phyloP scores from a whole-genome alignment of 2,329 filamentous ascomycete species.

The Cryphonectria nitschkei region DNA sequence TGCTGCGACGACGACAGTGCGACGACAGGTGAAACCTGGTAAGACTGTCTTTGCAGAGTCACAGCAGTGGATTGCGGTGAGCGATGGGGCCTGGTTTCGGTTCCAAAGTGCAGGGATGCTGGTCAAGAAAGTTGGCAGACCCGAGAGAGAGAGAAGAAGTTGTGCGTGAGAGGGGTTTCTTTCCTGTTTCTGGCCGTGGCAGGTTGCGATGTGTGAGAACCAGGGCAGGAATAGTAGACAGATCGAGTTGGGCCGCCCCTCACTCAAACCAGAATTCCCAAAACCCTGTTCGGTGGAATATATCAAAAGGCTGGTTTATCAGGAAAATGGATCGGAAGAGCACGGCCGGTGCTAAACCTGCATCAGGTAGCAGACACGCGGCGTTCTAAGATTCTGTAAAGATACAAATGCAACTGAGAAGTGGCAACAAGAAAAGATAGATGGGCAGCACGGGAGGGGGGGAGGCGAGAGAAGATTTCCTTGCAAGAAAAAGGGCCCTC shows the following conservation, averaged over 20 bases:
- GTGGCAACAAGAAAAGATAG: not conserved
- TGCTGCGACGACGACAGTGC: not conserved
- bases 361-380: not conserved
- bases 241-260: not conserved
- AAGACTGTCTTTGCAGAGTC: not conserved
- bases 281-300: not conserved
- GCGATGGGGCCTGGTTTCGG: not conserved
- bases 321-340: not conserved
- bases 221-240: not conserved
- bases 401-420: not conserved
- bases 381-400: not conserved
- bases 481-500: not conserved
- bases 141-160: not conserved
- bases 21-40: slow-evolving; percentile 4
- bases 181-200: not conserved
- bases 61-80: not conserved
- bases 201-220: not conserved
- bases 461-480: not conserved
- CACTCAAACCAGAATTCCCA: slow-evolving; percentile 4
- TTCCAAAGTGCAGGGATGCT: not conserved
- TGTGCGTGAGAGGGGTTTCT: not conserved
- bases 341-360: slow-evolving; percentile 4
- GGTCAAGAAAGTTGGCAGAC: not conserved
- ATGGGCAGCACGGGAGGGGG: not conserved
- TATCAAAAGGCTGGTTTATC: slow-evolving; percentile 1